Base-by-base conservation (phyloP, 345 rosid genomes). In the Moringa oleifera region DNA sequence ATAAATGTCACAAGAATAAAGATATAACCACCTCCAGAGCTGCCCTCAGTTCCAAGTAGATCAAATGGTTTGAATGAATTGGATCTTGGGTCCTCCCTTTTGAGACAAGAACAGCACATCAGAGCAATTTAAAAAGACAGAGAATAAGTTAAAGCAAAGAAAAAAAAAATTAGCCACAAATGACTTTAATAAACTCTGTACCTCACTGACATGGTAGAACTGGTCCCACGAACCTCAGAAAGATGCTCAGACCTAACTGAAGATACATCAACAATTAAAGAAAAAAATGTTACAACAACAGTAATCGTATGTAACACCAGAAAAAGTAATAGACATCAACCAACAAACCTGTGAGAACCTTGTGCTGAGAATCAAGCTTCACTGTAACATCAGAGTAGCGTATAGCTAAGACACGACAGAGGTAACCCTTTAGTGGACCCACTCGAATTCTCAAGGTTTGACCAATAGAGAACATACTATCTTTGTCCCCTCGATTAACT, bases 401-500 rank as follows among this genome's bases (percentile, higher is more conserved):
- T 62, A 94, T 59, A 59, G 81, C 96, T 73, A 94, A 68, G 52
- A 94, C 99, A 65, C 93, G 90, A 62, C 99, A 94, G 57, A 86
- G 82, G 66, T 90, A 88, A 50, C 99, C 99, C 79, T 94, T 94
- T 72, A 88, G 70, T 62, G 99, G 97, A 53, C 97, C 97, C 53
- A 90, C 83, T 61, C 86, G 79, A 54, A 94, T 90, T 75, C 99
- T 85, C 80, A 90, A 82, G 56, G 89, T 85, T 77, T 94, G 99
- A 50, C 99, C 97, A 58, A 94, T 55, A 31, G 91, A 70, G 75
- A 81, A 94, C 74, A 75, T 68, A 49, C 89, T 86, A 56, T 82
- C 90, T 70, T 63, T 83, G 33, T 83, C 91, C 37, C 94, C 86
- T 55, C 68, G 76, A 64, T 80, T 88, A 76, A 84, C 99, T 94